Base-by-base conservation (phyloP, 2,329 filamentous ascomycete species). In the Pseudocercospora pini-densiflorae region DNA sequence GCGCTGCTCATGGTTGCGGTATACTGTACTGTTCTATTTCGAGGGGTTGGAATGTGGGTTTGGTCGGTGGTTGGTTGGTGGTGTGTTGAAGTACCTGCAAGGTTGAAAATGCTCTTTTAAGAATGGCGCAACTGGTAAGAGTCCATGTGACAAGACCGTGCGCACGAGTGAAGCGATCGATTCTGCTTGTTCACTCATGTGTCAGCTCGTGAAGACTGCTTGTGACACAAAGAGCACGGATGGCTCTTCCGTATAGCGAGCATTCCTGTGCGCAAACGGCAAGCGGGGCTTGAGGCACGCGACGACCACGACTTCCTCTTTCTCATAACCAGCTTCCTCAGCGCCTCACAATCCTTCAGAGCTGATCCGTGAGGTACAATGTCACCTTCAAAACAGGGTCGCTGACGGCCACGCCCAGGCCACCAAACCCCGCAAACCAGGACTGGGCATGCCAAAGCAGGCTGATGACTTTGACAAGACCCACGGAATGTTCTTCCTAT, bases 181-280 rank as follows among this genome's bases (percentile, higher is more conserved):
- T 24, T 27, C 57, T 47, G 57, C 51, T 55, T 55, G 51, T 55
- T 55, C 51, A 55, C 51, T 27, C 21, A 27, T 31, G 24, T 8
- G 57, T 59, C 36, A 45, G 31, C 57, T 43, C 57, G 27, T 55
- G 51, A 55, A 55, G 23, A 27, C 27, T 16, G 27, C 27, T n/a
- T 55, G n/a, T 47, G 29, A 21, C 21, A 58, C 61, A 63, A 63
- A 51, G 61, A 54, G 24, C 51, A 24, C 16, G 36, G 54, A 24
- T 53, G 54, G 23, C 21, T 47, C 23, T 49, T 49, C 27, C 61
- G 61, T 51, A 40, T 24, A 54, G 23, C 12, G 40, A 29, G 40
- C 53, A 59, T 63, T 58, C 53, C 53, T 31, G 24, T 0, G 5
- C 12, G 51, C 51, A 55, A 55, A 33, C 51, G 27, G 51, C 51